Evolutionary conservation across 345 rosid genomes (phyloP).

Genomic region (Nasturtium officinale): DNA sequence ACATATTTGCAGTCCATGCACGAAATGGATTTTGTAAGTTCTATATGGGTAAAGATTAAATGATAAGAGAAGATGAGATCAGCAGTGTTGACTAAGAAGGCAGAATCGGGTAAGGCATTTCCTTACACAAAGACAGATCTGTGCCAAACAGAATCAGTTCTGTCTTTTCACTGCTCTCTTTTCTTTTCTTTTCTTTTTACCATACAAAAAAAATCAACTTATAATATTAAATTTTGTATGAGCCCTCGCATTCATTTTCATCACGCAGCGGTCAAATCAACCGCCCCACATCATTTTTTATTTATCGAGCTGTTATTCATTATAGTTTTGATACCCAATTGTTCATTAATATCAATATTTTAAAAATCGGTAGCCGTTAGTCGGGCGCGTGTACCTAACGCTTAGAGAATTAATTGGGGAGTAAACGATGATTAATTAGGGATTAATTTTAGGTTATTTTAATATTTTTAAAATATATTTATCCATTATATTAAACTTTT

Average conservation of each 20-base stretch:
- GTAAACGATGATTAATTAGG: too few relatives aligned
- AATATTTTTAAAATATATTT: too few relatives aligned
- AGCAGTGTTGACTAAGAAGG: conserved; percentile 36
- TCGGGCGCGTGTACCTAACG: too few relatives aligned
- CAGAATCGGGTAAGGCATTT: conserved; percentile 36
- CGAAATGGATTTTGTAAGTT: conserved; percentile 6
- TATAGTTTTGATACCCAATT: background rate
- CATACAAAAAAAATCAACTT: conserved; percentile 3
- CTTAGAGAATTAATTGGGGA: too few relatives aligned
- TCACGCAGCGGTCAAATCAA: conserved; percentile 34
- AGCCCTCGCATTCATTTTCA: conserved; percentile 19
- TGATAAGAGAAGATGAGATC: conserved; percentile 23
- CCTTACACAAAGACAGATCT: conserved; percentile 39
- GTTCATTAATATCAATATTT: too few relatives aligned
- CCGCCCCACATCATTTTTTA: conserved; percentile 12
- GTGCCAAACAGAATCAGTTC: conserved; percentile 41
- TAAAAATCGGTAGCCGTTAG: too few relatives aligned
- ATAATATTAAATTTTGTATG: background rate
- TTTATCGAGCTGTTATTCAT: background rate
- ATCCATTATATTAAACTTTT: too few relatives aligned
- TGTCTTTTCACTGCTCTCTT: conserved; percentile 29
- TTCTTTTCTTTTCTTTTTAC: background rate
- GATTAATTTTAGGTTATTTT: too few relatives aligned
- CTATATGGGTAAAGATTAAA: conserved; percentile 11
- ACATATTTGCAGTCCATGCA: background rate